Base-by-base conservation (phyloP, 2,329 filamentous ascomycete species). In the Neonectria magnoliae region DNA sequence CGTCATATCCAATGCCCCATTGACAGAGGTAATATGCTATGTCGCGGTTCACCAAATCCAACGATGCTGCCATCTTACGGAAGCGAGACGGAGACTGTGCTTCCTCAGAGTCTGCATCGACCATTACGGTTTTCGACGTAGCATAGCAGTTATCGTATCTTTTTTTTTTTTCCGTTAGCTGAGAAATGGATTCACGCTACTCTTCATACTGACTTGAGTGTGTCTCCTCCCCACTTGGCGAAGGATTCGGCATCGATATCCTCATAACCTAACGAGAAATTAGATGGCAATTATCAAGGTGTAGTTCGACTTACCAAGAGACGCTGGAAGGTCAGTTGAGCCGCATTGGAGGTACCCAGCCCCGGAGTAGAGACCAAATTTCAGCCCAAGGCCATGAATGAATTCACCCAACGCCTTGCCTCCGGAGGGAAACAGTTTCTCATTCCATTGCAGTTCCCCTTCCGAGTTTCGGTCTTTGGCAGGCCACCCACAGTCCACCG, bases 401-500 rank as follows among this genome's bases (percentile, higher is more conserved):
- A 80, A 84, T 2, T 87, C 80, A 1, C 83, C 82, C 4, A 88
- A 73, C 1, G 80, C 83, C 22, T 78, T 80, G 16, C 85, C 80
- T 0, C 83, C 84, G 0, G 83, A 83, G 0, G 86, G 86, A 31
- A 88, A 88, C 1, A 81, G 69, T 0, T 75, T 80, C 7, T 75
- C 67, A 59, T 88, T 85, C 81, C 84, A 88, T 13, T 83, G 81
- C 3, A 87, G 75, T 20, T 78, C 78, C 2, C 82, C 83, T 10
- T 85, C 75, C 0, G 76, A 71, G 41, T 84, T 78, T 4, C 81
- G 75, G 8, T 79, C 72, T 16, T 68, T 69, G 0, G 76, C 71
- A 22, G 77, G 81, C 88, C 87, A 90, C 1, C 88, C 87, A 58
- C 87, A 90, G 68, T 90, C 88, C 0, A 83, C 81, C 0, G 85